Conservation (phyloP, 768 basidiomycete genomes). For the Russula ochroleuca region DNA sequence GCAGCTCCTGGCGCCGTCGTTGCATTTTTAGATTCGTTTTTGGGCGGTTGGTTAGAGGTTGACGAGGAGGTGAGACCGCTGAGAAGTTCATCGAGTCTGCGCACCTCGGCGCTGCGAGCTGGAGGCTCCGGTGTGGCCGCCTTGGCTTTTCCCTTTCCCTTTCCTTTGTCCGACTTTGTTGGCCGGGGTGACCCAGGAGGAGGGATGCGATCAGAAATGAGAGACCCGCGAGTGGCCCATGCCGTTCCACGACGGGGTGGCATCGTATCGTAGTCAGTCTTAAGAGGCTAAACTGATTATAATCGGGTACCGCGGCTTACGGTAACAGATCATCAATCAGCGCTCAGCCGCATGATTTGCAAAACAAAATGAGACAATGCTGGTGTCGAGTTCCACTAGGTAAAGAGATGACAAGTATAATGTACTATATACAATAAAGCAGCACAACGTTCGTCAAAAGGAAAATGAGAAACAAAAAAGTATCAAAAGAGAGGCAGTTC, state of each 20-base stretch:
- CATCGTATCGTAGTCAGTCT: not conserved
- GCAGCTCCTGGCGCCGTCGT: not conserved
- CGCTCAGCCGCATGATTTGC: too few relatives aligned
- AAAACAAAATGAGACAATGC: not conserved
- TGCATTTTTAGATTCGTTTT: not conserved
- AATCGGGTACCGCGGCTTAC: too few relatives aligned
- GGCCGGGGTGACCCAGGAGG: not conserved
- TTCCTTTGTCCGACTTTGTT: conserved; percentile 6
- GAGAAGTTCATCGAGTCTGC: conserved; percentile 25
- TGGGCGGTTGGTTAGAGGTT: not conserved
- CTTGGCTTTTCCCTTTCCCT: conserved; percentile 23
- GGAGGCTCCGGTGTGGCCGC: conserved; percentile 4
- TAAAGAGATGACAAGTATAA: not conserved
- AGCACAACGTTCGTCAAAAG: not conserved
- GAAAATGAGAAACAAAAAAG: not conserved
- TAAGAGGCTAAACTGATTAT: too few relatives aligned
- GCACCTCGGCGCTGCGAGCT: conserved; percentile 15
- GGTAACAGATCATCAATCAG: too few relatives aligned
- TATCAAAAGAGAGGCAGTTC: not conserved
- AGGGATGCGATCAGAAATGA: conserved; percentile 15
- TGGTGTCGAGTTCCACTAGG: conserved; percentile 2
- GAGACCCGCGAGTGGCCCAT: conserved; percentile 8
- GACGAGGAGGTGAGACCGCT: conserved; percentile 2
- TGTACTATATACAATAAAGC: conserved; percentile 1
- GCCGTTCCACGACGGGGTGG: conserved; percentile 16